phyloP scores from a whole-genome alignment of 371 early-diverging fungal species.

The Racocetra persica region DNA sequence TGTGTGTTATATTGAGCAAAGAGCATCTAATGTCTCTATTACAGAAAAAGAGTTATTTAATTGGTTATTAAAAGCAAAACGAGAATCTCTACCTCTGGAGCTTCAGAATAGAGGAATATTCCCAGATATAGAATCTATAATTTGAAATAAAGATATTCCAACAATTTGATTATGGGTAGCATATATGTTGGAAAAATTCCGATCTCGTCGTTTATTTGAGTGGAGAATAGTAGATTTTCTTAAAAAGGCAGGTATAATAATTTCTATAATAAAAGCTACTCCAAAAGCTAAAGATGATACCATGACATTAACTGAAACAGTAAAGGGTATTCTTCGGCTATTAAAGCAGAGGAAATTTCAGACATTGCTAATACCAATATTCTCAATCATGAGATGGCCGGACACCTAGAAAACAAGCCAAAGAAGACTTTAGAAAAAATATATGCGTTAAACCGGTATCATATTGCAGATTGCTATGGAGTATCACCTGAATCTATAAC shows the following conservation, averaged over 20 bases:
- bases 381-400: conserved; percentile 22
- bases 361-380: conserved; percentile 31
- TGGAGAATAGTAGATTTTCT: conserved; percentile 30
- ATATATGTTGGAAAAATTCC: conserved; percentile 39
- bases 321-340: conserved; percentile 23
- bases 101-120: conserved; percentile 27
- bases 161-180: conserved; percentile 24
- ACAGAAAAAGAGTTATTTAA: conserved; percentile 33
- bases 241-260: conserved; percentile 32
- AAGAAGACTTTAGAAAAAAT: conserved; percentile 38
- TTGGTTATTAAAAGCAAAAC: conserved; percentile 31
- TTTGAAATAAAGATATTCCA: conserved; percentile 25
- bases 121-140: conserved; percentile 20
- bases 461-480: conserved; percentile 26
- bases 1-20: conserved; percentile 28
- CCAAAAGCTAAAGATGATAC: conserved; percentile 29
- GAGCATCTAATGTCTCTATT: conserved; percentile 19
- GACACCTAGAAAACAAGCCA: conserved; percentile 25
- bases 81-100: conserved; percentile 15
- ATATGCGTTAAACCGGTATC: conserved; percentile 7
- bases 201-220: conserved; percentile 25
- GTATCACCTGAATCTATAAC: conserved; percentile 24
- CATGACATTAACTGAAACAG: conserved; percentile 18
- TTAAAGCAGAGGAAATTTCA: conserved; percentile 41
- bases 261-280: conserved; percentile 25